These are phyloP conservation scores for Umbelopsis vinacea DNA, from an alignment of 192 early-diverging fungal genomes.

Conservation along the genomic window DNA sequence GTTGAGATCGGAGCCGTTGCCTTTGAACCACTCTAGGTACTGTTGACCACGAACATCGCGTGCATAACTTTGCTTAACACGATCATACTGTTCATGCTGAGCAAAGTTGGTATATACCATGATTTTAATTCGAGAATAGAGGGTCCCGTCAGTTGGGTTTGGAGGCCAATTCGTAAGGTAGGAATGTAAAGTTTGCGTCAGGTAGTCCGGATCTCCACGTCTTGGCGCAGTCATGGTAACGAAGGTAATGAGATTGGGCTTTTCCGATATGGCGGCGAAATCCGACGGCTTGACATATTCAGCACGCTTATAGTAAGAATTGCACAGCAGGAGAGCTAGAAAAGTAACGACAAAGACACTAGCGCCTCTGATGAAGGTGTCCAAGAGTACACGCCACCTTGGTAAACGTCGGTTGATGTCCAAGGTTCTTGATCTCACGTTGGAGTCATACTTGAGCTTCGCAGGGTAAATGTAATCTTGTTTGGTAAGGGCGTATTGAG, in stretches of 20 bases:
- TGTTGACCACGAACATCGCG: conserved; percentile 46
- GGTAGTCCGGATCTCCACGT: conserved; percentile 46
- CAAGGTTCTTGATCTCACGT: conserved; percentile 6
- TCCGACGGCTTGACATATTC: conserved; percentile 14
- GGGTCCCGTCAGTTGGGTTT: conserved; percentile 38
- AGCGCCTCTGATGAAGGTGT: conserved; percentile 25
- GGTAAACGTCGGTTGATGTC: conserved; percentile 33
- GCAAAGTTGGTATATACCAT: conserved; percentile 59
- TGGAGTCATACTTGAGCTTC: conserved; percentile 5
- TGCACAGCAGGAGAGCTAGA: conserved; percentile 39
- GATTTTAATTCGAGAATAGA: conserved; percentile 53
- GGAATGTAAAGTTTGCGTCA: conserved; percentile 47
- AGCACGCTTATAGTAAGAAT: conserved; percentile 37
- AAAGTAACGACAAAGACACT: conserved; percentile 30
- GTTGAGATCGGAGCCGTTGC: conserved; percentile 51
- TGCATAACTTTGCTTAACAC: conserved; percentile 38
- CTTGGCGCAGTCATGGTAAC: conserved; percentile 59
- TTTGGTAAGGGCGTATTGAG: conserved; percentile 29
- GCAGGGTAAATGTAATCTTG: background rate
- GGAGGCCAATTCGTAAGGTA: conserved; percentile 52
- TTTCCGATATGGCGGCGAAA: conserved; percentile 35
- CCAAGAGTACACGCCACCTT: conserved; percentile 38
- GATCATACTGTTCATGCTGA: conserved; percentile 49
- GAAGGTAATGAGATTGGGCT: conserved; percentile 50
- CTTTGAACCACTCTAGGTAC: conserved; percentile 51